Conservation (phyloP, 2,329 filamentous ascomycete genomes). For the Fusarium papillatum region DNA sequence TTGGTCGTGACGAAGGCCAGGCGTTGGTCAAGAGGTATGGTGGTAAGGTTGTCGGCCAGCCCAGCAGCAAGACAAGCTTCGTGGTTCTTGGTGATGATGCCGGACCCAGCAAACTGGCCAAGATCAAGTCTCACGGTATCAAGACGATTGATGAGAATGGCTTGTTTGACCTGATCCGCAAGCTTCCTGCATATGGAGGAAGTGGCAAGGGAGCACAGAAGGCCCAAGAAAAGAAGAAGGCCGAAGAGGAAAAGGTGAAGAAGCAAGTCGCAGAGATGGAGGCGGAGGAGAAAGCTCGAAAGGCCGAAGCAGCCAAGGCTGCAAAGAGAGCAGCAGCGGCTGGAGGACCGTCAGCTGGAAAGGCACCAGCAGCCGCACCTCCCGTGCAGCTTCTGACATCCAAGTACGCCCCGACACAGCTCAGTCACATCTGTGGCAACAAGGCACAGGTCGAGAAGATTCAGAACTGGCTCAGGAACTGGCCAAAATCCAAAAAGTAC, state of each 20-base stretch:
- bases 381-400: conserved; percentile 88
- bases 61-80: conserved; percentile 94
- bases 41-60: conserved; percentile 87
- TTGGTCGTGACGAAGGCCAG: conserved; percentile 88
- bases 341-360: conserved; percentile 37
- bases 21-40: conserved; percentile 93
- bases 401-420: conserved; percentile 90
- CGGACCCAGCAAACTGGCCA: conserved; percentile 91
- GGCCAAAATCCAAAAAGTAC: conserved; percentile 82
- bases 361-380: conserved; percentile 60
- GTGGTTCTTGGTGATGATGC: conserved; percentile 94
- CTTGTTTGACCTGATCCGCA: conserved; percentile 86
- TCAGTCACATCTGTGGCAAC: conserved; percentile 95
- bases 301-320: conserved; percentile 64
- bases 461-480: conserved; percentile 87
- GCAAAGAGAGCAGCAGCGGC: conserved; percentile 56
- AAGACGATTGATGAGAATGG: conserved; percentile 97
- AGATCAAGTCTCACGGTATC: conserved; percentile 83
- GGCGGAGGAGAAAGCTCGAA: conserved; percentile 76
- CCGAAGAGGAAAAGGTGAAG: conserved; percentile 86
- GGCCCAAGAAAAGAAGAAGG: conserved; percentile 85
- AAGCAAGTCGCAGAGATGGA: conserved; percentile 90
- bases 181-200: conserved; percentile 88
- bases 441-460: conserved; percentile 92
- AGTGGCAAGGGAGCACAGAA: conserved; percentile 90